Percentiles rank a stretch among this genome's conserved stretches.
These are phyloP conservation scores for Castanopsis chinensis DNA, from an alignment of 306 rosid genomes.

Conservation along the genomic window DNA sequence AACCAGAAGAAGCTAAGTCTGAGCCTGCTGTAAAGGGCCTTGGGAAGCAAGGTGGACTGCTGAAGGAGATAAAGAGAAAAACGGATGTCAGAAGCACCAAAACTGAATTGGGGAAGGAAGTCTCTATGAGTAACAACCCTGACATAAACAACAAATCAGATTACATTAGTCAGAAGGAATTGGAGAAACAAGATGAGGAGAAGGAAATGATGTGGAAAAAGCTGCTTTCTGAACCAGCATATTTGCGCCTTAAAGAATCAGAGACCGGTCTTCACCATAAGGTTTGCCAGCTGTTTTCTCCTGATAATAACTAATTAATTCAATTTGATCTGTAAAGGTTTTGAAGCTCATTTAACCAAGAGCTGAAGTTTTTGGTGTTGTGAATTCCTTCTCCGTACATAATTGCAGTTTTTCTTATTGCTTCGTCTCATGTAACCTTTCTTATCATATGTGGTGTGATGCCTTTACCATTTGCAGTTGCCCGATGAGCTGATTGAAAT, in stretches of 20 bases:
- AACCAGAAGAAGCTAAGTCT: slow-evolving; percentile 64
- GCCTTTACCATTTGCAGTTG: slow-evolving; percentile 50
- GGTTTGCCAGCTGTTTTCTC: slow-evolving; percentile 43
- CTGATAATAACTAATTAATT: background rate
- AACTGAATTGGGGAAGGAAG: slow-evolving; percentile 64
- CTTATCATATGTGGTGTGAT: slow-evolving; percentile 18
- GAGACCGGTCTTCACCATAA: slow-evolving; percentile 85
- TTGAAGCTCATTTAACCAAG: background rate
- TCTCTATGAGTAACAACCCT: slow-evolving; percentile 29
- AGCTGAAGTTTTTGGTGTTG: slow-evolving; percentile 9
- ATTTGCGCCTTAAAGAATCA: slow-evolving; percentile 84
- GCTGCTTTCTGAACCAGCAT: slow-evolving; percentile 80
- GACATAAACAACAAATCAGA: slow-evolving; percentile 48
- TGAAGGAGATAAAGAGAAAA: slow-evolving; percentile 90
- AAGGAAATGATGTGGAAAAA: slow-evolving; percentile 75
- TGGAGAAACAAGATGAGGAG: slow-evolving; percentile 62
- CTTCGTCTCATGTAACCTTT: slow-evolving; percentile 9
- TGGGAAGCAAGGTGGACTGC: slow-evolving; percentile 93
- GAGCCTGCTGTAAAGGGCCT: slow-evolving; percentile 95
- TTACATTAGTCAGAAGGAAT: slow-evolving; percentile 47
- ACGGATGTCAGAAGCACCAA: slow-evolving; percentile 54
- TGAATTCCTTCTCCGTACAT: background rate
- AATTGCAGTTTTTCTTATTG: background rate
- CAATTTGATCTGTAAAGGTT: slow-evolving; percentile 10
- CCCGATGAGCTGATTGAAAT: slow-evolving; percentile 91